Evolutionary conservation across 805 yeast genomes (phyloP).

Genomic region (Scheffersomyces spartinae): DNA sequence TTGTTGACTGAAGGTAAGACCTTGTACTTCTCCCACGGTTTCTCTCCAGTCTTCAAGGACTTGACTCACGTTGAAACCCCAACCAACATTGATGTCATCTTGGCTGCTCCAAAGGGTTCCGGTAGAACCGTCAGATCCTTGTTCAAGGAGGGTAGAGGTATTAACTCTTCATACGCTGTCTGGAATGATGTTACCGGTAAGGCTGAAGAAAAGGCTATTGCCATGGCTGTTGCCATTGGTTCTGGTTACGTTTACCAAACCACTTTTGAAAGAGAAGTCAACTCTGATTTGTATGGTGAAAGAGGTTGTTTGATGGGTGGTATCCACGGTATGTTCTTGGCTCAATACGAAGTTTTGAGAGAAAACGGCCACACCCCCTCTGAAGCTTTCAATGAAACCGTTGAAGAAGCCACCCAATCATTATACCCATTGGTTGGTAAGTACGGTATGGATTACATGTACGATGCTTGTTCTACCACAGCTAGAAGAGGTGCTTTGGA

Average conservation of each 20-base stretch:
- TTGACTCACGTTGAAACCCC: slow-evolving; percentile 96
- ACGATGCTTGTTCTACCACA: slow-evolving; percentile 99
- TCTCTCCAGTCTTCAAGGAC: slow-evolving; percentile 98
- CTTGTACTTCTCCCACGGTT: slow-evolving; percentile 98
- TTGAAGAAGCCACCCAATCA: slow-evolving; percentile 99
- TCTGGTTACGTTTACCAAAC: slow-evolving; percentile 99
- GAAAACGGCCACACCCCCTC: slow-evolving; percentile 99
- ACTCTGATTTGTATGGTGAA: slow-evolving; percentile 99
- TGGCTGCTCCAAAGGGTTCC: slow-evolving; percentile 99
- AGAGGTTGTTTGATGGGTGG: slow-evolving; percentile 99
- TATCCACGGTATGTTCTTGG: slow-evolving; percentile 99
- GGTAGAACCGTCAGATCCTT: slow-evolving; percentile 99
- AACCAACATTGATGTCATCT: slow-evolving; percentile 86
- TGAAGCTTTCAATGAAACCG: slow-evolving; percentile 99
- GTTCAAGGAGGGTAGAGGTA: slow-evolving; percentile 99
- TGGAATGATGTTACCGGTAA: slow-evolving; percentile 99
- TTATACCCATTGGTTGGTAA: slow-evolving; percentile 98
- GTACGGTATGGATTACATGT: slow-evolving; percentile 99
- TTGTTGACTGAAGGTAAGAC: slow-evolving; percentile 94
- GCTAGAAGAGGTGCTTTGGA: slow-evolving; percentile 99
- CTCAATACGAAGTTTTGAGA: slow-evolving; percentile 99
- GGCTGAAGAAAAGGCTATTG: slow-evolving; percentile 98
- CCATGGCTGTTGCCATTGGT: slow-evolving; percentile 97
- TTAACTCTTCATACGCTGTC: slow-evolving; percentile 98
- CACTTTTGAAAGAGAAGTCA: slow-evolving; percentile 98